Evolutionary conservation across 345 rosid species (phyloP), one percentile per base, ranked within the genome.

Genomic region (Eucalyptus pauciflora): DNA sequence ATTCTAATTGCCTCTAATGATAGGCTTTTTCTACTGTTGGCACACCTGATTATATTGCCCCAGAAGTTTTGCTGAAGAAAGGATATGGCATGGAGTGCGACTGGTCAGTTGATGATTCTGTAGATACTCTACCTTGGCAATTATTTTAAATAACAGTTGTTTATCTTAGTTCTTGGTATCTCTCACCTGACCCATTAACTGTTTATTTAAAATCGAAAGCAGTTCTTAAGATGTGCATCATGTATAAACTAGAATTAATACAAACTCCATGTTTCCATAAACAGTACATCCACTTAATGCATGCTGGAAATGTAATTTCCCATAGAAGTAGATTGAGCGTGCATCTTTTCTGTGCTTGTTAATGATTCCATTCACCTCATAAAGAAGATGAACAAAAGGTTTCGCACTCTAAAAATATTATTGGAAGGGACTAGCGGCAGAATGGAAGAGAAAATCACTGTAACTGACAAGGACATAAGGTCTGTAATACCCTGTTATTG

Each of bases 41-140:
- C 88, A 96, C 99, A 29, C 99, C 99, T 24, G 99, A 97, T 95
- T 97, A 96, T 93, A 97, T 97, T 92, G 99, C 99, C 88, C 98
- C 99, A 48, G 99, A 97, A 93, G 99, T 96, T 86, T 91, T 97
- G 91, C 91, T 95, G 89, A 97, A 96, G 96, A 96, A 96, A 95
- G 99, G 98, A 94, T 97, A 97, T 71, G 97, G 99, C 88, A 91
- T 94, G 92, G 99, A 97, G 91, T 97, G 98, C 90, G 99, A 97
- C 92, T 96, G 99, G 99, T 97, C 76, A 89, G 97, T 50, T 85
- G 54, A 85, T 27, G 87, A 85, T 27, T 85, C 25, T 85, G 87
- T 85, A 31, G 43, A 85, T 85, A 46, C 58, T 52, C 50, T 46
- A 24, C 20, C 50, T 41, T 76, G 85, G 48, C 85, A 41, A 37